Percentiles rank a stretch among this genome's conserved stretches.
phyloP scores from a whole-genome alignment of 2,329 filamentous ascomycete genomes.

The Fonsecaea pugnacius region DNA sequence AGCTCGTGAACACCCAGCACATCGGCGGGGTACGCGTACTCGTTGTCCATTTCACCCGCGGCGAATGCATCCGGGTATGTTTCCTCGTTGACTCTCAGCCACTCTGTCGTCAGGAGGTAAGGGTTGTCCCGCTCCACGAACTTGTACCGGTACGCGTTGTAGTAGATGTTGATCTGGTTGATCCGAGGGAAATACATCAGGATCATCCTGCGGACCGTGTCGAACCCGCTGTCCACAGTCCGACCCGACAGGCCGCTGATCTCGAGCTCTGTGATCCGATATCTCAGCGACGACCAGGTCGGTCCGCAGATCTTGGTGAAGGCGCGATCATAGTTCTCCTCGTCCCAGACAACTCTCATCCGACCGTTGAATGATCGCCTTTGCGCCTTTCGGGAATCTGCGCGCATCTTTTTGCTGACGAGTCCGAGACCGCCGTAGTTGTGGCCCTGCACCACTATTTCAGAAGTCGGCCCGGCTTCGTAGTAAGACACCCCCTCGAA shows the following conservation, averaged over 20 bases:
- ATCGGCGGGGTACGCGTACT: background rate
- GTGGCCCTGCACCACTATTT: background rate
- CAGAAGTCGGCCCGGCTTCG: background rate
- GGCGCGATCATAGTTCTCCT: background rate
- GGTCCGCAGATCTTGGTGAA: background rate
- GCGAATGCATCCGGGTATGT: background rate
- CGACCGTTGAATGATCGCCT: background rate
- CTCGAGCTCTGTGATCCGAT: background rate
- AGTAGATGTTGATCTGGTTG: background rate
- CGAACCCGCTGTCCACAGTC: background rate
- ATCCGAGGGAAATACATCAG: background rate
- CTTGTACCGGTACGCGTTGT: background rate
- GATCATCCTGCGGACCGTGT: background rate
- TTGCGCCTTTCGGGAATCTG: background rate
- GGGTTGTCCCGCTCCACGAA: background rate
- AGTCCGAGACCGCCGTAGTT: background rate
- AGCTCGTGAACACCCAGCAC: background rate
- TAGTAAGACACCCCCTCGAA: background rate
- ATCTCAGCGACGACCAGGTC: background rate
- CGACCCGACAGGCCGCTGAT: background rate
- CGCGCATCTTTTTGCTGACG: constrained; percentile 1
- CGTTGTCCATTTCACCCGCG: background rate
- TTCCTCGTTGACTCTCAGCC: background rate
- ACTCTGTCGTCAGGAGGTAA: background rate
- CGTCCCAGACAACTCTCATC: background rate